A percentile compares a stretch with the other conserved stretches of the same genome.
Conservation (phyloP, 2,329 filamentous ascomycete genomes). For the Microsporum canis region DNA sequence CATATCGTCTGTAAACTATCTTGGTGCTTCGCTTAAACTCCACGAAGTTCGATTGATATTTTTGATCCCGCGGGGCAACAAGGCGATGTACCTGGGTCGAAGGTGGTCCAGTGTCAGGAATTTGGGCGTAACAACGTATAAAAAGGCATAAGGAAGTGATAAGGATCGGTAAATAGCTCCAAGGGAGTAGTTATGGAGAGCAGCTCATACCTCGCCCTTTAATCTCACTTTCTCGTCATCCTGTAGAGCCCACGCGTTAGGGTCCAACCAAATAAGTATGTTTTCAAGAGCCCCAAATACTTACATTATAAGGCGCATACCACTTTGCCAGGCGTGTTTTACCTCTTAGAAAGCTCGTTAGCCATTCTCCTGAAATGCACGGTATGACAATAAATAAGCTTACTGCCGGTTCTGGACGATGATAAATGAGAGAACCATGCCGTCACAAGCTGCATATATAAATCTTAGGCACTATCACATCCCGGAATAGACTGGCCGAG, state of each 20-base stretch:
- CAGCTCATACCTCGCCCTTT: constrained; percentile 69
- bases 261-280: background rate
- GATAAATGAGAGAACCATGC: constrained; percentile 68
- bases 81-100: constrained; percentile 71
- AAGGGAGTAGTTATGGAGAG: background rate
- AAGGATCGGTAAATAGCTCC: background rate
- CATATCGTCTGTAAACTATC: constrained; percentile 94
- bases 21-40: constrained; percentile 65
- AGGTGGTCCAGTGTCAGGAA: background rate
- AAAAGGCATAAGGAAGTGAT: background rate
- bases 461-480: background rate
- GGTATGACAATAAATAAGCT: constrained; percentile 12
- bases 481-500: background rate
- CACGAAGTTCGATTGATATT: constrained; percentile 99
- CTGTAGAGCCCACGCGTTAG: constrained; percentile 23
- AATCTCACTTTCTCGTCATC: constrained; percentile 99
- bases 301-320: constrained; percentile 87
- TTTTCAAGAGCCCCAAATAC: constrained; percentile 17
- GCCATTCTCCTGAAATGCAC: background rate
- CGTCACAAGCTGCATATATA: constrained; percentile 9
- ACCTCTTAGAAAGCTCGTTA: constrained; percentile 48
- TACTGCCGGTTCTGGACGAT: constrained; percentile 84
- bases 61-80: constrained; percentile 93
- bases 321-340: constrained; percentile 98
- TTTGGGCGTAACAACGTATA: background rate